phyloP scores from a whole-genome alignment of 768 basidiomycete species.

The Hydnum rufescens region DNA sequence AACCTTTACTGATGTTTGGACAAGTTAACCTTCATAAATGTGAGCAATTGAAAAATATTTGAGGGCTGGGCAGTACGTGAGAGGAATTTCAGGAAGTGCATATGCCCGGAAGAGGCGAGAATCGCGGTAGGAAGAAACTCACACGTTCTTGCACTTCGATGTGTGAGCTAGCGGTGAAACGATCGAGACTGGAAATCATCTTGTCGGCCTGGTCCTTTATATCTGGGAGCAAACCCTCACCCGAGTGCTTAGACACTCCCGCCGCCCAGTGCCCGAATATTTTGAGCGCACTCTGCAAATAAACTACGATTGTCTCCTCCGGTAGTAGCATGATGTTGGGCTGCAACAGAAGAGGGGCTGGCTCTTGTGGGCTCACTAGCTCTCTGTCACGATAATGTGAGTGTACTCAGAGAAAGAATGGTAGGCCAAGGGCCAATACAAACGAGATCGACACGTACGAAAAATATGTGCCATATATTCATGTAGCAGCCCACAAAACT shows the following conservation, averaged over 20 bases:
- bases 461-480: constrained; percentile 92
- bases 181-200: constrained; percentile 35
- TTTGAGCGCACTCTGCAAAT: constrained; percentile 67
- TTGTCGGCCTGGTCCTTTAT: constrained; percentile 43
- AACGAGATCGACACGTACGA: constrained; percentile 31
- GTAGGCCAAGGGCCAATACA: constrained; percentile 1
- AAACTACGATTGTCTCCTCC: constrained; percentile 52
- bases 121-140: too few species aligned
- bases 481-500: constrained; percentile 84
- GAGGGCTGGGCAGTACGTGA: constrained; percentile 44
- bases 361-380: constrained; percentile 50
- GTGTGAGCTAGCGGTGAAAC: constrained; percentile 40
- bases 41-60: constrained; percentile 53
- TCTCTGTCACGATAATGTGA: too few species aligned
- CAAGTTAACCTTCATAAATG: constrained; percentile 58
- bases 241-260: constrained; percentile 58
- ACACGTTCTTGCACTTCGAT: constrained; percentile 90
- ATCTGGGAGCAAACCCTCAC: constrained; percentile 22
- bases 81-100: not conserved
- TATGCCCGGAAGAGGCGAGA: too few species aligned
- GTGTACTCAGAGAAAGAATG: constrained; percentile 35
- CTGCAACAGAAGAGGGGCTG: constrained; percentile 49
- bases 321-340: constrained; percentile 31
- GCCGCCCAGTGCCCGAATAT: constrained; percentile 75
- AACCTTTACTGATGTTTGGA: not conserved